Evolutionary conservation across 2,329 filamentous ascomycete genomes (phyloP), one percentile per base, ranked within the genome.

Genomic region (Pyrenophora tritici-repentis): DNA sequence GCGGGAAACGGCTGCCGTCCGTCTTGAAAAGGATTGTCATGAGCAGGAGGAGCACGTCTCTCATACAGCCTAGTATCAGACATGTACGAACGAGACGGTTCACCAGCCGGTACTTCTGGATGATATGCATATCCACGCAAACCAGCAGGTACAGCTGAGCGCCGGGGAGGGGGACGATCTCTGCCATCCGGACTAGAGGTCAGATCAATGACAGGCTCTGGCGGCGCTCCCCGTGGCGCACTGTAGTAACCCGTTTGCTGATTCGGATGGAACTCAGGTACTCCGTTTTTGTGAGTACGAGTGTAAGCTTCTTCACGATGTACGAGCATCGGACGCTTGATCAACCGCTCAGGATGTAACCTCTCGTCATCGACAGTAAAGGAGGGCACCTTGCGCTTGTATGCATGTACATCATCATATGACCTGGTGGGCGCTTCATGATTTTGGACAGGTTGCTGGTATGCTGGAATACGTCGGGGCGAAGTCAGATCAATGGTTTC

Each of bases 191-290:
- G 60, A 47, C 65, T 70, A 58, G 54, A 57, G 35, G 60, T 68
- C 58, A 70, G 45, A 56, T 68, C 58, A 62, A 63, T 37, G n/a
- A 56, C 33, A 18, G 61, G 53, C 36, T 56, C 50, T 17, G 53
- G 49, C 18, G 53, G 57, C 32, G 53, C 51, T 29, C 52, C 50
- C 49, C 49, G 26, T 20, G 48, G 45, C 20, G 34, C 56, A 43
- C 40, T 56, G 37, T 45, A 46, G 14, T 38, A 29, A 42, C 58
- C 59, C 51, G 53, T 52, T 22, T 42, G 42, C 17, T 52, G 56
- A 33, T 45, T 38, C 17, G 51, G 24, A 33, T 24, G 41, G 6
- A 33, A 39, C 18, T 53, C 24, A 34, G 38, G 8, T 50, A 43
- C 26, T 14, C 41, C 39, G 20, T 31, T 13, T 34, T 47, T 43